Conservation (phyloP, 208 protist genomes). For the Acanthamoeba sp. region DNA sequence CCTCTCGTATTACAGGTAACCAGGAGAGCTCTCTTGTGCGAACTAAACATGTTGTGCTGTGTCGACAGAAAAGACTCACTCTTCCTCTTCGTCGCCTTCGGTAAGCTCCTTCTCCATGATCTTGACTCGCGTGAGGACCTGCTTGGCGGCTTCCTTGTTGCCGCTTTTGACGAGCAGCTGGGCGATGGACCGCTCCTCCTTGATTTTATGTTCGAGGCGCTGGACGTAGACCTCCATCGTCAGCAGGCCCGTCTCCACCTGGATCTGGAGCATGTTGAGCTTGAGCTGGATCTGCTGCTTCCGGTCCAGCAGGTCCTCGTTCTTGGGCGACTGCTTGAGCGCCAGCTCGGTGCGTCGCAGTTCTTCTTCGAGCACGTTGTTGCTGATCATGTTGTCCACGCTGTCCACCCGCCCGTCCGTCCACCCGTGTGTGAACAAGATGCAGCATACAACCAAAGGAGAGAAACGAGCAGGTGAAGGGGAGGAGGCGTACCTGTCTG, state of each 20-base stretch:
- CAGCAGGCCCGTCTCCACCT: conserved; percentile 47
- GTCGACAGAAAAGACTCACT: neutral
- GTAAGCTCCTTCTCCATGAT: conserved; percentile 76
- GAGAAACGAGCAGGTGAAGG: too few relatives aligned
- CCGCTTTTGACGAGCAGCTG: neutral
- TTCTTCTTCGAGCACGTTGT: conserved; percentile 68
- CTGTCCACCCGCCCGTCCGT: neutral
- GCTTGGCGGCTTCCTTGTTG: conserved; percentile 20
- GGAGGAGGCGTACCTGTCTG: neutral
- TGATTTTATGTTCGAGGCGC: neutral
- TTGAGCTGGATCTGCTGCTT: conserved; percentile 56
- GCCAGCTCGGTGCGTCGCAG: neutral
- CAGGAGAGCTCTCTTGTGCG: neutral
- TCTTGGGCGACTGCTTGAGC: conserved; percentile 8
- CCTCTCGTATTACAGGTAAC: neutral
- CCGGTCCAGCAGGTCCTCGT: conserved; percentile 43
- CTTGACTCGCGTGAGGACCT: conserved; percentile 45
- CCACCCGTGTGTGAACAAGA: neutral
- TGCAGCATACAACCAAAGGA: too few relatives aligned
- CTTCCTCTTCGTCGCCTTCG: conserved; percentile 42
- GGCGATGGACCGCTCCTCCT: neutral
- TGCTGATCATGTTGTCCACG: conserved; percentile 68
- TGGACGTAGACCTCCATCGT: conserved; percentile 54
- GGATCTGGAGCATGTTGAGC: conserved; percentile 20
- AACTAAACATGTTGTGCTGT: neutral